Conservation (phyloP, 768 basidiomycete genomes). For the Leucocoprinus leucothites region DNA sequence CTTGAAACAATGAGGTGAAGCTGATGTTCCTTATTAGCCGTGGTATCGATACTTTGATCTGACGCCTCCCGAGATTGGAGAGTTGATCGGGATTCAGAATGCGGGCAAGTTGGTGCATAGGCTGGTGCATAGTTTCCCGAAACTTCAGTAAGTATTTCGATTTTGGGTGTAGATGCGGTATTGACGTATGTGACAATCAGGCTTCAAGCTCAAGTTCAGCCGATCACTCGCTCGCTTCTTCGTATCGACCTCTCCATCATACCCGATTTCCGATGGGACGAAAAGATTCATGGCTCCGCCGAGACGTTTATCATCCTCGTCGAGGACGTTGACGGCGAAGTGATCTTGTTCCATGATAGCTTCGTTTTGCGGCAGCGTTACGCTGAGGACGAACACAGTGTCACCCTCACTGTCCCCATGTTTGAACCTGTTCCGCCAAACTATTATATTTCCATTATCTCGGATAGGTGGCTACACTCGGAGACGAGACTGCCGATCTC, state of each 20-base stretch:
- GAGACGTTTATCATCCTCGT: slow-evolving; percentile 94
- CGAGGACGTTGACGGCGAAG: slow-evolving; percentile 96
- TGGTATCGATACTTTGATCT: slow-evolving; percentile 29
- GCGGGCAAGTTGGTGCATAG: slow-evolving; percentile 90
- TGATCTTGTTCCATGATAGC: slow-evolving; percentile 91
- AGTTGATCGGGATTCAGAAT: slow-evolving; percentile 90
- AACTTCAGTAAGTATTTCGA: slow-evolving; percentile 63
- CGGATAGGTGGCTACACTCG: slow-evolving; percentile 94
- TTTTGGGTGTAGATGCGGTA: not conserved
- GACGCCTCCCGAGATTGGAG: slow-evolving; percentile 88
- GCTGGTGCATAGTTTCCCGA: slow-evolving; percentile 95
- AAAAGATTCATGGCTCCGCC: slow-evolving; percentile 83
- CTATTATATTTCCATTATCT: slow-evolving; percentile 94
- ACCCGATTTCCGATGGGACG: slow-evolving; percentile 99
- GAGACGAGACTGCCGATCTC: slow-evolving; percentile 94
- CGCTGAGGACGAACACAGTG: slow-evolving; percentile 89
- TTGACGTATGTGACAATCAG: slow-evolving; percentile 31
- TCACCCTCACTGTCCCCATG: slow-evolving; percentile 95
- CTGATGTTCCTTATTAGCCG: not conserved
- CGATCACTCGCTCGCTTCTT: slow-evolving; percentile 90
- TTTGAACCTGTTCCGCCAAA: slow-evolving; percentile 97
- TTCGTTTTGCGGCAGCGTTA: slow-evolving; percentile 92
- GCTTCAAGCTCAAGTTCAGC: slow-evolving; percentile 93
- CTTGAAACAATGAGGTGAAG: not conserved
- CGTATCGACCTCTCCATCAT: slow-evolving; percentile 91